Evolutionary conservation across 352 stramenopile species (phyloP).

Genomic region (Phytophthora megakarya): DNA sequence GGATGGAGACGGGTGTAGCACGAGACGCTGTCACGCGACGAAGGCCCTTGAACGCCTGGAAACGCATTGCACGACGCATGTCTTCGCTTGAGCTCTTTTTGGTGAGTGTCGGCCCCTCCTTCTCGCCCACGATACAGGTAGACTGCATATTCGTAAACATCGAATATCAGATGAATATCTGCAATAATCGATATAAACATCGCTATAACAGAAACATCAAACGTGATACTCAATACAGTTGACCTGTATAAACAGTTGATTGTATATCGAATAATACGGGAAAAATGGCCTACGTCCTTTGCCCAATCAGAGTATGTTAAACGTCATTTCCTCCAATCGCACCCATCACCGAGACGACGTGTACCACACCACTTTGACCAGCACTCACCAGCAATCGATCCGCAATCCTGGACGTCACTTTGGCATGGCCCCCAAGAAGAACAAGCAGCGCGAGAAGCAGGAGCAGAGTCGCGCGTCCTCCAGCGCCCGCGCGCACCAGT

Average conservation of each 20-base stretch:
- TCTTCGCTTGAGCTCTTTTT: slow-evolving; percentile 19
- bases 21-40: slow-evolving; percentile 13
- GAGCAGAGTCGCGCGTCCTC: slow-evolving; percentile 84
- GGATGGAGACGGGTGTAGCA: neutral
- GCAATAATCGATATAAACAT: neutral
- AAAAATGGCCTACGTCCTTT: neutral
- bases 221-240: too few species aligned
- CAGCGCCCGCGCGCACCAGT: slow-evolving; percentile 73
- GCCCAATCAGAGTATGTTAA: slow-evolving; percentile 13
- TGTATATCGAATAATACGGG: neutral
- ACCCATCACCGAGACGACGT: slow-evolving; percentile 8
- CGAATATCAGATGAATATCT: neutral
- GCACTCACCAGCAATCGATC: slow-evolving; percentile 26
- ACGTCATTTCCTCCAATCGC: slow-evolving; percentile 27
- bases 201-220: too few species aligned
- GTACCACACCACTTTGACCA: slow-evolving; percentile 19
- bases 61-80: slow-evolving; percentile 60
- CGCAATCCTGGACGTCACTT: neutral
- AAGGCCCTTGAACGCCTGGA: slow-evolving; percentile 49
- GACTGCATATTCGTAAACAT: slow-evolving; percentile 6
- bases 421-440: slow-evolving; percentile 68
- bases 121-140: slow-evolving; percentile 8
- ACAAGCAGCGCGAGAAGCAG: slow-evolving; percentile 89
- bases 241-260: too few species aligned
- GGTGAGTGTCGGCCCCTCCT: slow-evolving; percentile 26